Conservation (phyloP, 805 yeast species). For the Wickerhamomyces canadensis region DNA sequence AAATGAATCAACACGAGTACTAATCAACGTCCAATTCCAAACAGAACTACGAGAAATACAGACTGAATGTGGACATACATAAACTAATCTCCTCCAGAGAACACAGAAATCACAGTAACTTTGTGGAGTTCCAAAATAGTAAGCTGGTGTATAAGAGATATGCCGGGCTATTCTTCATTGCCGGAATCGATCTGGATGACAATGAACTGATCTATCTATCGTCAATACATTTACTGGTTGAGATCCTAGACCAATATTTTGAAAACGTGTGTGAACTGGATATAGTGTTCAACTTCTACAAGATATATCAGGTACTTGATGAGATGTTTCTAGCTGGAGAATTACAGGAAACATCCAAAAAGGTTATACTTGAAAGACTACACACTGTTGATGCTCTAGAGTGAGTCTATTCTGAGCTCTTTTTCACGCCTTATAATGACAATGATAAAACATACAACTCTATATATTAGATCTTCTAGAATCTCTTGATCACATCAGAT, state of each 20-base stretch:
- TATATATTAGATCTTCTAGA: slow-evolving; percentile 2
- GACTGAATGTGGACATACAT: slow-evolving; percentile 60
- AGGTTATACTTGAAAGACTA: slow-evolving; percentile 57
- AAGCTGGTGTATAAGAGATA: slow-evolving; percentile 83
- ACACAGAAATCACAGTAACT: slow-evolving; percentile 75
- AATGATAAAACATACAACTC: not conserved
- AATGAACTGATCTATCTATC: slow-evolving; percentile 82
- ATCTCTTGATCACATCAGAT: slow-evolving; percentile 8
- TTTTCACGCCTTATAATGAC: not conserved
- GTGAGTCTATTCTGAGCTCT: slow-evolving; percentile 16
- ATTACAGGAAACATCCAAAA: slow-evolving; percentile 77
- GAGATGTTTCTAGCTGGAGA: slow-evolving; percentile 91
- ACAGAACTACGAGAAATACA: slow-evolving; percentile 40
- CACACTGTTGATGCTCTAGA: slow-evolving; percentile 59
- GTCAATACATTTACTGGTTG: slow-evolving; percentile 82
- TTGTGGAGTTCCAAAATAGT: slow-evolving; percentile 61
- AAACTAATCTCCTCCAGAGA: slow-evolving; percentile 77
- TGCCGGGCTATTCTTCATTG: slow-evolving; percentile 87
- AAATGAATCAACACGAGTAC: slow-evolving; percentile 25
- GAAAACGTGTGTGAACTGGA: slow-evolving; percentile 88
- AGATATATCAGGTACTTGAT: slow-evolving; percentile 75
- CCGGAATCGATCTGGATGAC: slow-evolving; percentile 73
- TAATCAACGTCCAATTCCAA: slow-evolving; percentile 23
- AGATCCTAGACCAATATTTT: slow-evolving; percentile 78
- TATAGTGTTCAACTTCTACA: slow-evolving; percentile 85